phyloP scores from a whole-genome alignment of 2,329 filamentous ascomycete species.

The Ophiostoma tasmaniense region DNA sequence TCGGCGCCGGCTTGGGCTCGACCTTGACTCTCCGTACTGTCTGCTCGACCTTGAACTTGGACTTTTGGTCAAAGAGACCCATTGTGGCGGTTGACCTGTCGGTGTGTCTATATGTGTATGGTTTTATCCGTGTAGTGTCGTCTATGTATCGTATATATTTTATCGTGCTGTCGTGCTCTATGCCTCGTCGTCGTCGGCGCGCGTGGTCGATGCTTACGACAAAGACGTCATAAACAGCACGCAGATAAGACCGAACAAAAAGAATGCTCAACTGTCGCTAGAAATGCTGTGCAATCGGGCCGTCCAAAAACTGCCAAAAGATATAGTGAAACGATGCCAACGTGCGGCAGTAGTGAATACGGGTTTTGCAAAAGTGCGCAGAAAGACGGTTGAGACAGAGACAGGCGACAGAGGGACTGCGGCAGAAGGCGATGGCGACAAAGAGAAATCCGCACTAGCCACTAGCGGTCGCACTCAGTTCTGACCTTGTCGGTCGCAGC shows the following conservation, averaged over 20 bases:
- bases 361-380: background rate
- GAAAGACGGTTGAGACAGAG: background rate
- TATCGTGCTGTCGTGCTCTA: background rate
- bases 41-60: slow-evolving; percentile 44
- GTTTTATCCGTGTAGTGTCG: background rate
- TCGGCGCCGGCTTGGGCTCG: slow-evolving; percentile 33
- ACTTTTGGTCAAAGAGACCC: slow-evolving; percentile 36
- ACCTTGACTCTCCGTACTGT: slow-evolving; percentile 45
- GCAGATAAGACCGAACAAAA: background rate
- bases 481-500: background rate
- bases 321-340: background rate
- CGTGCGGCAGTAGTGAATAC: background rate
- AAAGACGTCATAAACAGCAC: background rate
- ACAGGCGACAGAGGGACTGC: background rate
- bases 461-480: background rate
- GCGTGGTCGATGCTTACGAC: background rate
- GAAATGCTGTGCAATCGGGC: background rate
- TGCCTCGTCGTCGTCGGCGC: background rate
- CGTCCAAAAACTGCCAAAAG: background rate
- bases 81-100: slow-evolving; percentile 22
- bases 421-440: background rate
- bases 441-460: slow-evolving; percentile 4
- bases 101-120: background rate
- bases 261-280: background rate
- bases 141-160: background rate